Conservation (phyloP, 306 rosid species). For the Fragaria ananassa region DNA sequence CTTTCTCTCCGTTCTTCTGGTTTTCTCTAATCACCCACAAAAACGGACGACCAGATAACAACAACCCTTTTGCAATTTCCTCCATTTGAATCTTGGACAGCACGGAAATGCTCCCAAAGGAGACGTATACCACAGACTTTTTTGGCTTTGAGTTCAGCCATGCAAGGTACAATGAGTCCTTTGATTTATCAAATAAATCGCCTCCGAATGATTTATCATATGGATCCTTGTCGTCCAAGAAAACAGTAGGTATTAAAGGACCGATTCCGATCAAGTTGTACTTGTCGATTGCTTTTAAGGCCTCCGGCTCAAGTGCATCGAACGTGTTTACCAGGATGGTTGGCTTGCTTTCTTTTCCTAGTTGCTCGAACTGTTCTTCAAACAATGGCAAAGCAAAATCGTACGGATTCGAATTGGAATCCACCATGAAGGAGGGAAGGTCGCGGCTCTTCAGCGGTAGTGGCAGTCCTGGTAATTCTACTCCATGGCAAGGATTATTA, state of each 20-base stretch:
- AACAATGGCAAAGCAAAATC: not conserved
- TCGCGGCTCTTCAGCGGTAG: conserved; percentile 15
- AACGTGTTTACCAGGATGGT: conserved; percentile 32
- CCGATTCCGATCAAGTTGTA: conserved; percentile 27
- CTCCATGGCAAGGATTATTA: not conserved
- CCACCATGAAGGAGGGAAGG: conserved; percentile 33
- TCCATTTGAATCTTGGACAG: conserved; percentile 23
- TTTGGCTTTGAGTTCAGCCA: conserved; percentile 25
- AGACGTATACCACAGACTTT: conserved; percentile 25
- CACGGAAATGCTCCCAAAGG: conserved; percentile 26
- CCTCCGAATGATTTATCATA: conserved; percentile 1
- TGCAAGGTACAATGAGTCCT: conserved; percentile 5
- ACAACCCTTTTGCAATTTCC: conserved; percentile 24
- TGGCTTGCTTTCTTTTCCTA: conserved; percentile 3
- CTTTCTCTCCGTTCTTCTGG: not conserved
- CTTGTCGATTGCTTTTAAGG: conserved; percentile 13
- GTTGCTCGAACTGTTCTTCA: conserved; percentile 9
- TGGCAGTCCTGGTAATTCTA: conserved; percentile 30
- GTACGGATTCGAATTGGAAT: not conserved
- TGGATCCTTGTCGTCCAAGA: conserved; percentile 13
- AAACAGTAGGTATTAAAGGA: conserved; percentile 16
- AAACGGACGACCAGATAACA: conserved; percentile 15
- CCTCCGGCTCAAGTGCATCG: conserved; percentile 27
- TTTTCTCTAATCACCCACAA: conserved; percentile 31
- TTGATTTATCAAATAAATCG: conserved; percentile 7